A percentile compares a stretch with the other conserved stretches of the same genome.
Conservation (phyloP, 2,329 filamentous ascomycete genomes). For the Emmonsiellopsis sp. region DNA sequence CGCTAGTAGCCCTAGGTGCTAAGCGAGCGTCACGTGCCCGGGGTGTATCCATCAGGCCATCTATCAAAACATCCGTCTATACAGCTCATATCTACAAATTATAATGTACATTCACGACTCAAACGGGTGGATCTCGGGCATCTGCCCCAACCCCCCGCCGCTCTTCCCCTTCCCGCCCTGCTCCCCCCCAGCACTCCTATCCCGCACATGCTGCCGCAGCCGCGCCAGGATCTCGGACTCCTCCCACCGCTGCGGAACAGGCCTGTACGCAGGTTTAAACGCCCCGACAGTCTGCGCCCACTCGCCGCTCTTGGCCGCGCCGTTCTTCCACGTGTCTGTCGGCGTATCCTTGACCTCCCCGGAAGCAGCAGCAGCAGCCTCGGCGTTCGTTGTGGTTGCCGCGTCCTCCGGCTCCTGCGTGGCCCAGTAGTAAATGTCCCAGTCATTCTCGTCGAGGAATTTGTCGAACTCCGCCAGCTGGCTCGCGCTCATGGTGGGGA, state of each 20-base stretch:
- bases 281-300: constrained; percentile 96
- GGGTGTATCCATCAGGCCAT: not conserved
- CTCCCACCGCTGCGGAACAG: constrained; percentile 77
- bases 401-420: constrained; percentile 62
- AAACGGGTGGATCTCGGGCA: constrained; percentile 39
- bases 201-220: constrained; percentile 71
- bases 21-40: constrained; percentile 1
- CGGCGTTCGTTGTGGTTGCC: constrained; percentile 45
- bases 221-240: constrained; percentile 68
- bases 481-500: constrained; percentile 59
- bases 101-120: constrained; percentile 14
- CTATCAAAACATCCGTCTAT: not conserved
- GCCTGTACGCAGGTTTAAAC: constrained; percentile 86
- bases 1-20: not conserved
- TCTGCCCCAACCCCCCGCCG: constrained; percentile 35
- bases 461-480: constrained; percentile 79
- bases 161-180: constrained; percentile 29
- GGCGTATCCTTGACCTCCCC: constrained; percentile 25
- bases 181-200: constrained; percentile 48
- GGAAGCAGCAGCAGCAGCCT: constrained; percentile 24
- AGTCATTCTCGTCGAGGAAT: constrained; percentile 98
- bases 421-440: constrained; percentile 99
- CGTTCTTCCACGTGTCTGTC: constrained; percentile 41
- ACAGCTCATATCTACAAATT: constrained; percentile 5
- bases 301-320: constrained; percentile 57